Percentiles rank a stretch among this genome's conserved stretches.
Evolutionary conservation across 495 filamentous ascomycete genomes (phyloP).

Genomic region (Aspergillus homomorphus): DNA sequence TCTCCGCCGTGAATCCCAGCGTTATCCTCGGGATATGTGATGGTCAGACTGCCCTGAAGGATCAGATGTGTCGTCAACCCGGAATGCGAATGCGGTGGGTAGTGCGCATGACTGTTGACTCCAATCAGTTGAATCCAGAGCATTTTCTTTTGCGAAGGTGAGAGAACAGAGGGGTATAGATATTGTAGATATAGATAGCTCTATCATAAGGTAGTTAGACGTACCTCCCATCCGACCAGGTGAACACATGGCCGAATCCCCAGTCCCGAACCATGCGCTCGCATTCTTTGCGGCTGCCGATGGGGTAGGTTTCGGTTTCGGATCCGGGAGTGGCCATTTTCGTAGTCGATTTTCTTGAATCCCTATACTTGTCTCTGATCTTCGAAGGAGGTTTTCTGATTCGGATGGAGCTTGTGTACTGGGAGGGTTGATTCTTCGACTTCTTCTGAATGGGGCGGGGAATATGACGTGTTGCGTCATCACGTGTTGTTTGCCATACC

Average conservation of each 20-base stretch:
- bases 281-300: conserved; percentile 46
- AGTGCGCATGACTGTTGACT: conserved; percentile 60
- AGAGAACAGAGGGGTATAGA: no score
- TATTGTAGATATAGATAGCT: no score
- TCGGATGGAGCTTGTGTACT: no score
- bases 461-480: not conserved
- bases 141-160: no score
- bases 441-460: no score
- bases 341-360: not conserved
- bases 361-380: no score
- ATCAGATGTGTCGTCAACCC: conserved; percentile 76
- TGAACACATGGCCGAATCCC: conserved; percentile 76
- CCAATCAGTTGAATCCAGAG: no score
- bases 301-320: conserved; percentile 32
- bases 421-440: no score
- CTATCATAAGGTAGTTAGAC: conserved; percentile 26
- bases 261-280: conserved; percentile 69
- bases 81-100: conserved; percentile 68
- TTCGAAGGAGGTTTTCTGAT: no score
- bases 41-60: conserved; percentile 64
- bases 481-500: not conserved
- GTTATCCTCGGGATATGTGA: conserved; percentile 69
- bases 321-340: not conserved
- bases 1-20: conserved; percentile 33
- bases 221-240: conserved; percentile 76